Base-by-base conservation (phyloP, 495 filamentous ascomycete genomes). In the Hypoxylon fuscum region DNA sequence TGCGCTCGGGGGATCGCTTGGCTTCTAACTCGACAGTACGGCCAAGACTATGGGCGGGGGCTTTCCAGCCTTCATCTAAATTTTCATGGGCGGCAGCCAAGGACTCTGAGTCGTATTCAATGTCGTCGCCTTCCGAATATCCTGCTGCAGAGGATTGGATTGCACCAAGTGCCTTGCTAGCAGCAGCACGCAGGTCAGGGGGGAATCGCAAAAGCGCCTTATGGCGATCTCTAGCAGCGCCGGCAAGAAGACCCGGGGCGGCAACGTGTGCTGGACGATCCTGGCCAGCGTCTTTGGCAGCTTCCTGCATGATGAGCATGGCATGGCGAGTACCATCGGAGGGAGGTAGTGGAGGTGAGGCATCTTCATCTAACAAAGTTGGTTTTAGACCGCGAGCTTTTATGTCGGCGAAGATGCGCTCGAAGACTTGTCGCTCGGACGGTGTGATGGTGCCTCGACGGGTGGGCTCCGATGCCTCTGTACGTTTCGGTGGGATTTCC, bases 341-440 rank as follows among this genome's bases (percentile, higher is more conserved):
- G n/a, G 14, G 12, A 1, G 35, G 47, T 32, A 9, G 11, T 17
- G 14, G 12, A 1, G 35, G 47, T 32, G 12, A 23, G 10, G 23
- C 27, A 21, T 31, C 51, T 11, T 37, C 50, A 8, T 57, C 51
- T 0, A 8, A 37, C 0, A 56, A 9, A 25, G 41, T 51, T n/a
- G 72, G 63, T 32, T 64, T 42, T 3, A 72, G 66, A 15, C 70
- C 62, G 20, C 71, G 62, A 0, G 53, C 62, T 23, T 75, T 74
- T 17, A 87, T 79, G 43, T 86, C 85, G 6, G 74, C 73, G 56
- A 88, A 87, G 55, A 90, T 86, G 47, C 77, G 75, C 40, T 83
- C 75, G 66, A 90, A 90, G 1, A 81, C 74, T 2, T 74, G 72
- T 27, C 75, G 70, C 63, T 90, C 87, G 0, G 72, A 44, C 0